These are phyloP conservation scores for Penicillium sp. DNA, from an alignment of 2,329 filamentous ascomycete species.

Conservation along the genomic window DNA sequence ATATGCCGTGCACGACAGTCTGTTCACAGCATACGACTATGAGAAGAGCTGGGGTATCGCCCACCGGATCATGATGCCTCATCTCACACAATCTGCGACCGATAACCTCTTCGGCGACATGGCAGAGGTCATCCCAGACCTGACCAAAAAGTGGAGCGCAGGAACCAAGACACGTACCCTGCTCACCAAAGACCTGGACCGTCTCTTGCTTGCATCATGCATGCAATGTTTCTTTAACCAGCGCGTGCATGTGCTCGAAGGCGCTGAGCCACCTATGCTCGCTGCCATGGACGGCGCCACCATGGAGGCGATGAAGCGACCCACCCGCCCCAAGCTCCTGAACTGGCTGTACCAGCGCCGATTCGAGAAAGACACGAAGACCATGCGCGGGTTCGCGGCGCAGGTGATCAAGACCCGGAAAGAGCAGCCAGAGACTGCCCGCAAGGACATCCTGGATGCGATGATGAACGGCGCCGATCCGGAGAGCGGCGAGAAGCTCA, in stretches of 20 bases:
- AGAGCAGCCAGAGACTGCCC: constrained; percentile 49
- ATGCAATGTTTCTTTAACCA: constrained; percentile 51
- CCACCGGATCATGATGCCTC: constrained; percentile 45
- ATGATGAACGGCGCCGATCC: constrained; percentile 60
- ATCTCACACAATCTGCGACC: constrained; percentile 43
- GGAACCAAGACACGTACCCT: constrained; percentile 37
- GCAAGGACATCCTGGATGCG: constrained; percentile 57
- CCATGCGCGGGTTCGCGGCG: constrained; percentile 54
- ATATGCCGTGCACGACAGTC: constrained; percentile 61
- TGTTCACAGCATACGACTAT: constrained; percentile 58
- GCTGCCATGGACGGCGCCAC: constrained; percentile 56
- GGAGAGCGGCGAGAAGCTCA: constrained; percentile 57
- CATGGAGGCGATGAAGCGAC: constrained; percentile 55
- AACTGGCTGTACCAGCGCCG: constrained; percentile 55
- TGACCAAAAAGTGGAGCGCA: constrained; percentile 50
- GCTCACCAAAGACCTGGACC: constrained; percentile 50
- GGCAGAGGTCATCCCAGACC: constrained; percentile 46
- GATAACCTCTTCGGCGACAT: constrained; percentile 47
- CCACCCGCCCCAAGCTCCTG: constrained; percentile 50
- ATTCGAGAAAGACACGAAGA: constrained; percentile 52
- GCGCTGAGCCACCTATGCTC: constrained; percentile 49
- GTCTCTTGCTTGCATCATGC: constrained; percentile 53
- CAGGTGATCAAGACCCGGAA: constrained; percentile 56
- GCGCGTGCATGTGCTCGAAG: constrained; percentile 47
- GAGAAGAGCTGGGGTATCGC: constrained; percentile 64